phyloP scores from a whole-genome alignment of 306 rosid genomes.

The Vigna radiata region DNA sequence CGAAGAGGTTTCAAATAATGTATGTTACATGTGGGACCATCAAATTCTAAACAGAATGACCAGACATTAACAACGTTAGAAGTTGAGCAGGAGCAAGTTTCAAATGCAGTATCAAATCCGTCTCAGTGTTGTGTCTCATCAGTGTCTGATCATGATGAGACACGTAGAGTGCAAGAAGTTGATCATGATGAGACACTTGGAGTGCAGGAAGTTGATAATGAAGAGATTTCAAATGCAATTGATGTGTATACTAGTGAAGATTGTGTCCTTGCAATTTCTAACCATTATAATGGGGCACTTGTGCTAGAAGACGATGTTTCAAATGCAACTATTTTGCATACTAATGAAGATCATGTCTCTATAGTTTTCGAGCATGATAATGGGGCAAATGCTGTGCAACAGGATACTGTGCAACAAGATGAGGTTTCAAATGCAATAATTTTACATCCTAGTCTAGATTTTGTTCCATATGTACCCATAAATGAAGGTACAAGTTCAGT shows the following conservation, averaged over 20 bases:
- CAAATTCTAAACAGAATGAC: too few species aligned
- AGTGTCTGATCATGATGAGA: slow-evolving; percentile 47
- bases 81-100: slow-evolving; percentile 56
- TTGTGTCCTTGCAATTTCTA: slow-evolving; percentile 56
- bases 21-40: neutral
- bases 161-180: neutral
- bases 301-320: slow-evolving; percentile 57
- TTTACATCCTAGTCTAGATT: slow-evolving; percentile 56
- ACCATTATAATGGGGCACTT: slow-evolving; percentile 40
- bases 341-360: slow-evolving; percentile 59
- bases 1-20: slow-evolving; percentile 59
- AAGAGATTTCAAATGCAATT: slow-evolving; percentile 55
- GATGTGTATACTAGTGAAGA: slow-evolving; percentile 54
- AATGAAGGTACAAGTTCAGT: neutral
- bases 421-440: slow-evolving; percentile 53
- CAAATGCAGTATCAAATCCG: slow-evolving; percentile 51
- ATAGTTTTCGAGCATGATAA: slow-evolving; percentile 53
- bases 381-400: neutral
- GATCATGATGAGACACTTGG: slow-evolving; percentile 37
- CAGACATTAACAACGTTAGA: neutral
- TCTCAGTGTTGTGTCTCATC: slow-evolving; percentile 58
- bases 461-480: slow-evolving; percentile 56
- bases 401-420: slow-evolving; percentile 11
- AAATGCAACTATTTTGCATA: slow-evolving; percentile 49
- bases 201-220: slow-evolving; percentile 47